phyloP scores from a whole-genome alignment of 73 alveolate species.

The Tetrahymena borealis region DNA sequence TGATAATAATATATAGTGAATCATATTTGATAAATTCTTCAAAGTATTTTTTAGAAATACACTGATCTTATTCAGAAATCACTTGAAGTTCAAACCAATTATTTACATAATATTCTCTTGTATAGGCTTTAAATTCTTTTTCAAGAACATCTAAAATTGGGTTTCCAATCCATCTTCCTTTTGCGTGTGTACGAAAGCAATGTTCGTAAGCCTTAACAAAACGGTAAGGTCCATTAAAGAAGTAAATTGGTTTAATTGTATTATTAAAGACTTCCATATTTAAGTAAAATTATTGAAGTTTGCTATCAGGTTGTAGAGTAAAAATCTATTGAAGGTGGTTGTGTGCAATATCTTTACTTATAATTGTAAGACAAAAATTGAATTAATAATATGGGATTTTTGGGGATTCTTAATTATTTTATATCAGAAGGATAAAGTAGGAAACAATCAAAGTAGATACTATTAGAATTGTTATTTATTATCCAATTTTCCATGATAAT shows the following conservation, averaged over 20 bases:
- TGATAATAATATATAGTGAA: neutral
- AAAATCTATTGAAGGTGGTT: too few species aligned
- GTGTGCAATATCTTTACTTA: neutral
- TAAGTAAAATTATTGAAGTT: too few species aligned
- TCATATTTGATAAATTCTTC: neutral
- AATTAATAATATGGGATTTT: too few species aligned
- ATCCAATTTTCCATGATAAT: too few species aligned
- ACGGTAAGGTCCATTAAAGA: constrained; percentile 39
- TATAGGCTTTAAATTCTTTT: constrained; percentile 76
- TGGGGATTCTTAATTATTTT: too few species aligned
- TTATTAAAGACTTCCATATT: neutral
- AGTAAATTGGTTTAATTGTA: neutral
- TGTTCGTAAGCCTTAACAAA: constrained; percentile 81
- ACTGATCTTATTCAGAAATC: neutral
- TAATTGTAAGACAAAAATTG: too few species aligned
- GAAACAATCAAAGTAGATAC: too few species aligned
- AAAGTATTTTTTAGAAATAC: neutral
- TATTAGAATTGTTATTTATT: too few species aligned
- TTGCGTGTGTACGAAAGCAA: constrained; percentile 64
- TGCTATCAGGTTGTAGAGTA: too few species aligned
- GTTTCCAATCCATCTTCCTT: constrained; percentile 83
- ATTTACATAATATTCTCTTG: constrained; percentile 67
- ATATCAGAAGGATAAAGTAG: too few species aligned
- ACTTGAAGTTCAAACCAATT: neutral
- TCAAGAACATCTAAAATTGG: constrained; percentile 57